Conservation (phyloP, 306 rosid species). For the Vigna reflexopilosa region DNA sequence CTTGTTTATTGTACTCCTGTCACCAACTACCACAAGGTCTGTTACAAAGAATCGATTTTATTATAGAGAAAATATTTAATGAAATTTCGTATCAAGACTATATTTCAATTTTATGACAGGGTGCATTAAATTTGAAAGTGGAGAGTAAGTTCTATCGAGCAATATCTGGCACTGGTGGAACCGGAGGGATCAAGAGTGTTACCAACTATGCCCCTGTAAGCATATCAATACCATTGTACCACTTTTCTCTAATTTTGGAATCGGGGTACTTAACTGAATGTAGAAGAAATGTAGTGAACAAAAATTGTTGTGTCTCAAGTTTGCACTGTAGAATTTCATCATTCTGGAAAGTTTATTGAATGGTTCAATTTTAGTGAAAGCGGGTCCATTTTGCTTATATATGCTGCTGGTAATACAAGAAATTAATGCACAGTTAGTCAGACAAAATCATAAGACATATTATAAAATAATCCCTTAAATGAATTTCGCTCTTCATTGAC, state of each 20-base stretch:
- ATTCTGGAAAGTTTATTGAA: too few species aligned
- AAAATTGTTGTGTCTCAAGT: neutral
- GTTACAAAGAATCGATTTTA: too few species aligned
- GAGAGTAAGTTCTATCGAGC: constrained; percentile 58
- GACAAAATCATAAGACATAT: too few species aligned
- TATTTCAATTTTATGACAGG: constrained; percentile 37
- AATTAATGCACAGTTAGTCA: too few species aligned
- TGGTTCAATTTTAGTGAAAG: neutral
- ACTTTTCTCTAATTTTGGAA: neutral
- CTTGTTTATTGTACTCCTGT: constrained; percentile 60
- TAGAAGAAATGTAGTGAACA: neutral
- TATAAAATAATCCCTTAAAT: neutral
- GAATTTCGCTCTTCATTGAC: neutral
- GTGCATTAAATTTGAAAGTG: constrained; percentile 49
- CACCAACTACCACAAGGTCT: constrained; percentile 56
- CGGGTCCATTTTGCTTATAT: too few species aligned
- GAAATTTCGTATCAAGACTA: neutral
- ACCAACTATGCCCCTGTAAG: constrained; percentile 74
- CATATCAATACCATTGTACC: neutral
- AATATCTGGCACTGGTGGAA: constrained; percentile 58
- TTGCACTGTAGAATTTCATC: neutral
- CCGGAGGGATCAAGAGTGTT: constrained; percentile 69
- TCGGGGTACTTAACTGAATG: neutral
- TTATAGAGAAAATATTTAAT: neutral
- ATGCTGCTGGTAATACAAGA: too few species aligned